These are phyloP conservation scores for Artemisia tridentata DNA, from an alignment of 129 eudicot species.

Conservation along the genomic window DNA sequence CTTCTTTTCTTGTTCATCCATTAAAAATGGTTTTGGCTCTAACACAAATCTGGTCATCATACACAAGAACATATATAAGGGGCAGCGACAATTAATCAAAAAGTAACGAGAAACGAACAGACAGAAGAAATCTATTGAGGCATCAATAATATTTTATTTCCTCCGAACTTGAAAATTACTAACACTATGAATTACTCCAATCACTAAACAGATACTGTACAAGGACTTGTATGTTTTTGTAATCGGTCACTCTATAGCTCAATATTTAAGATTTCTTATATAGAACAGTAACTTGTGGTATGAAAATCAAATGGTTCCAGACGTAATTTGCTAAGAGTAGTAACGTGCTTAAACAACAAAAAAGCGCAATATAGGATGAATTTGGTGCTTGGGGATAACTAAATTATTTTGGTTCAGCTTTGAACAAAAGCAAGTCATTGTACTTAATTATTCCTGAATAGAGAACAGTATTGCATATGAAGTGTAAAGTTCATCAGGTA, in stretches of 20 bases:
- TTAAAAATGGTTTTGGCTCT: conserved; percentile 80
- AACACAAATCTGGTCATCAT: conserved; percentile 61
- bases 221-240: neutral
- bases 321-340: neutral
- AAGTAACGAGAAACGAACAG: conserved; percentile 1
- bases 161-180: neutral
- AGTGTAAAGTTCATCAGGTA: conserved; percentile 27
- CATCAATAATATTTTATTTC: conserved; percentile 3
- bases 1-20: conserved; percentile 84
- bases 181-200: neutral
- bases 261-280: neutral
- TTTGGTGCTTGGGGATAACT: neutral
- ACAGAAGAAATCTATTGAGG: neutral
- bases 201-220: neutral
- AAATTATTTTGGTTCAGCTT: conserved; percentile 8
- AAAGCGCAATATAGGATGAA: neutral
- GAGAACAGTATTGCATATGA: conserved; percentile 16
- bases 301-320: neutral
- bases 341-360: conserved; percentile 3
- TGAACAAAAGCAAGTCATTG: neutral
- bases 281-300: neutral
- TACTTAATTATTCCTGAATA: conserved; percentile 8
- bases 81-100: neutral
- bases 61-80: conserved; percentile 6
- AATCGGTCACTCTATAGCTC: conserved; percentile 11